phyloP scores from a whole-genome alignment of 1,284 basidiomycete species.

The Irpex lacteus region DNA sequence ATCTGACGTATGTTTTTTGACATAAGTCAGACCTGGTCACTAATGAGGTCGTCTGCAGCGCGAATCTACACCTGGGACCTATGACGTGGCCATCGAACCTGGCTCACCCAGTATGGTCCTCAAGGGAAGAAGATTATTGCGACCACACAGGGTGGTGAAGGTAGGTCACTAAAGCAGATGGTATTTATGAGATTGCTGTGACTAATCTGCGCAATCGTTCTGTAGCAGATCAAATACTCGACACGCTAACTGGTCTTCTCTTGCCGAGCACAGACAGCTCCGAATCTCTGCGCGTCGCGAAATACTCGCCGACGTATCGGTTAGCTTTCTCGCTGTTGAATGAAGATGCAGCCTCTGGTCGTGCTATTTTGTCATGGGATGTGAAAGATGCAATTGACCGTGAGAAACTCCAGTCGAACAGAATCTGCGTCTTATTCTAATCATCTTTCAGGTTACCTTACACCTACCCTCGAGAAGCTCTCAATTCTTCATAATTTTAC shows the following conservation, averaged over 20 bases:
- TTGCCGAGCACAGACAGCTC: conserved; percentile 35
- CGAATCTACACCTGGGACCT: background rate
- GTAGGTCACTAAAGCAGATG: background rate
- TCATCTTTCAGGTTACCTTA: conserved; percentile 57
- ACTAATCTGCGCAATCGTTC: background rate
- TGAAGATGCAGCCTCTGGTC: conserved; percentile 76
- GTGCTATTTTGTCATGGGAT: conserved; percentile 69
- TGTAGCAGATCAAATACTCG: conserved; percentile 26
- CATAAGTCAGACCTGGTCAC: background rate
- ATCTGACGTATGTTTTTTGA: background rate
- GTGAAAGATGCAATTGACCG: conserved; percentile 61
- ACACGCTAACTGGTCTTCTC: conserved; percentile 45
- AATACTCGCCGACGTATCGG: conserved; percentile 78
- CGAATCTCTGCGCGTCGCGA: conserved; percentile 53
- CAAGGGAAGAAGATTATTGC: background rate
- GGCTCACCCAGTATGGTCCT: background rate
- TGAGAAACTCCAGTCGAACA: conserved; percentile 36
- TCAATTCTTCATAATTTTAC: conserved; percentile 83
- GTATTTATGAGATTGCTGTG: too few species aligned
- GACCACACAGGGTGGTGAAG: background rate
- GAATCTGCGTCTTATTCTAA: conserved; percentile 7
- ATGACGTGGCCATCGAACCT: background rate
- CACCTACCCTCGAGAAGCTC: conserved; percentile 63
- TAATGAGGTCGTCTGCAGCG: background rate
- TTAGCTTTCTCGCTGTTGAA: conserved; percentile 84